Evolutionary conservation across 306 rosid genomes (phyloP).

Genomic region (Inga leiocalycina): DNA sequence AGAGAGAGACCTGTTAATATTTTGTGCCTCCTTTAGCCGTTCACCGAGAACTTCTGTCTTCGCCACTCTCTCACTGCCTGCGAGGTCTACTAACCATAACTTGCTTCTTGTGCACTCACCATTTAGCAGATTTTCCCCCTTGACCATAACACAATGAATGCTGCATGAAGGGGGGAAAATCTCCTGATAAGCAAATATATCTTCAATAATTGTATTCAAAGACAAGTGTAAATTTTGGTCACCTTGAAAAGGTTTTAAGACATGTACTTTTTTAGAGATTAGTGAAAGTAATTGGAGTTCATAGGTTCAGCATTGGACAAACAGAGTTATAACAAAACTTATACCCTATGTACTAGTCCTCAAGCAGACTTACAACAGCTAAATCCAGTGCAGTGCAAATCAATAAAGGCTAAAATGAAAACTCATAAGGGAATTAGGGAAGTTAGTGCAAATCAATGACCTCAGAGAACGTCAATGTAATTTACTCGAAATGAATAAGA

Average conservation of each 20-base stretch:
- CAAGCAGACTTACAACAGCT: neutral
- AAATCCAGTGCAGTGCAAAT: neutral
- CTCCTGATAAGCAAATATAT: conserved; percentile 33
- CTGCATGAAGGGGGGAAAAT: conserved; percentile 41
- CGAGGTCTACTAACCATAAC: conserved; percentile 94
- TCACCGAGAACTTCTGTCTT: conserved; percentile 97
- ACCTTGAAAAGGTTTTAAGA: neutral
- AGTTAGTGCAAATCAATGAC: neutral
- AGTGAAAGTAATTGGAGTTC: neutral
- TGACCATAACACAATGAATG: conserved; percentile 96
- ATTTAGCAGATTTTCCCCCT: conserved; percentile 86
- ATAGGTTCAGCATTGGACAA: neutral
- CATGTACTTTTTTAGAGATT: neutral
- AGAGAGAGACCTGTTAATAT: conserved; percentile 88
- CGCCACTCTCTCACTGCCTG: conserved; percentile 95
- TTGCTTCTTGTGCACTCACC: conserved; percentile 95
- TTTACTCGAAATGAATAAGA: neutral
- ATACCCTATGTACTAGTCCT: neutral
- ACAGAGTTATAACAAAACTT: neutral
- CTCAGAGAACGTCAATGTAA: neutral
- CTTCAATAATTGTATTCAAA: conserved; percentile 7
- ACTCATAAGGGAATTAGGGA: neutral
- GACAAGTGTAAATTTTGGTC: neutral
- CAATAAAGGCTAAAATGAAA: neutral
- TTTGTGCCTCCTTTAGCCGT: conserved; percentile 92